These are phyloP conservation scores for Saturnispora quitensis DNA, from an alignment of 805 yeast species.

Conservation along the genomic window DNA sequence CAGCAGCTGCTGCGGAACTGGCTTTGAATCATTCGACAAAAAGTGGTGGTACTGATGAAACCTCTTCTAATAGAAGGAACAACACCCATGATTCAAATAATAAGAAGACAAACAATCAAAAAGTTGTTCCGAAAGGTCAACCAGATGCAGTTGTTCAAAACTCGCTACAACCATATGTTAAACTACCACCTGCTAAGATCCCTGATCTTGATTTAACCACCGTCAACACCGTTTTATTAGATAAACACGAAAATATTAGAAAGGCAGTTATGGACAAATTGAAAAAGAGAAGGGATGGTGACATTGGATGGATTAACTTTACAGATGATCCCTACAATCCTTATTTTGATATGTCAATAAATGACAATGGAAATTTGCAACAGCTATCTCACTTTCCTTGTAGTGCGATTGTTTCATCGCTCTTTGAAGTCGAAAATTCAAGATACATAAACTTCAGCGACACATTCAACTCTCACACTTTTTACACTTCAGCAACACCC, in stretches of 20 bases:
- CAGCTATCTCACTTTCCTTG: conserved; percentile 66
- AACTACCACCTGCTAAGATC: conserved; percentile 80
- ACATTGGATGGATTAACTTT: conserved; percentile 69
- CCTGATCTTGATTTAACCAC: conserved; percentile 89
- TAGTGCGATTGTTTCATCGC: conserved; percentile 65
- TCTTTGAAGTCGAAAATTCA: conserved; percentile 55
- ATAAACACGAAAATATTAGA: conserved; percentile 68
- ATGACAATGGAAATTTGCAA: conserved; percentile 33
- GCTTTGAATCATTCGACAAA: not conserved
- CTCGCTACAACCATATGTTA: conserved; percentile 69
- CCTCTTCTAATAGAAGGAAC: not conserved
- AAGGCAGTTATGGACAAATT: conserved; percentile 82
- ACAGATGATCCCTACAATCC: conserved; percentile 87
- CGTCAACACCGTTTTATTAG: conserved; percentile 62
- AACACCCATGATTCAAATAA: not conserved
- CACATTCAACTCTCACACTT: conserved; percentile 36
- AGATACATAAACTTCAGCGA: conserved; percentile 41
- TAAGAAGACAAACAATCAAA: conserved; percentile 2
- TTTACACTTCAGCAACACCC: conserved; percentile 24
- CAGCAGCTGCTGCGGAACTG: not conserved
- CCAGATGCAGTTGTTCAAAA: conserved; percentile 21
- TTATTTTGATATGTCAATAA: conserved; percentile 56
- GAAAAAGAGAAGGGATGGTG: conserved; percentile 58
- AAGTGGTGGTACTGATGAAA: not conserved
- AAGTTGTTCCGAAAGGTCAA: conserved; percentile 5